phyloP scores from a whole-genome alignment of 2,329 filamentous ascomycete genomes.

The Diaporthe sp. region DNA sequence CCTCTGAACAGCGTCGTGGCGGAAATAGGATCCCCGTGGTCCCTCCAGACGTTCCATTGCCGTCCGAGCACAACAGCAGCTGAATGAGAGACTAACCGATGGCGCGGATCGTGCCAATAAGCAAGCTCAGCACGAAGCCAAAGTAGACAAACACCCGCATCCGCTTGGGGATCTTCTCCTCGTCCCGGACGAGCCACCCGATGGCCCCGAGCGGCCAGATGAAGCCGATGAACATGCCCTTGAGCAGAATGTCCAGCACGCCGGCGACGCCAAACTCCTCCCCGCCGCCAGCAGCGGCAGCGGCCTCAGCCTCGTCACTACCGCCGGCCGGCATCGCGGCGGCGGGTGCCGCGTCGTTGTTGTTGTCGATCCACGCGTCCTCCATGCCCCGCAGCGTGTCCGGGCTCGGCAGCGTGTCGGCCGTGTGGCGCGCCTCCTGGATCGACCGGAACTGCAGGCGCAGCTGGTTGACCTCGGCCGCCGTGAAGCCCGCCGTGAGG shows the following conservation, averaged over 20 bases:
- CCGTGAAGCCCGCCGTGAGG: slow-evolving; percentile 83
- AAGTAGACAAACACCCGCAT: slow-evolving; percentile 89
- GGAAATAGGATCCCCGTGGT: neutral
- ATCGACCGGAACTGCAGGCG: slow-evolving; percentile 91
- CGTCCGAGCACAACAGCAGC: slow-evolving; percentile 42
- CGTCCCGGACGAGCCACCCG: slow-evolving; percentile 87
- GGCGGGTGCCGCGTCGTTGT: slow-evolving; percentile 57
- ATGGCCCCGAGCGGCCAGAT: slow-evolving; percentile 92
- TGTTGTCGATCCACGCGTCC: slow-evolving; percentile 90
- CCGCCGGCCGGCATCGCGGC: slow-evolving; percentile 53
- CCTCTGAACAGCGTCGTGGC: neutral
- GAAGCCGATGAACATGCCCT: slow-evolving; percentile 92
- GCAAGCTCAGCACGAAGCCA: slow-evolving; percentile 84
- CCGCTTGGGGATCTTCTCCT: slow-evolving; percentile 87
- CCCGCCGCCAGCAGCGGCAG: slow-evolving; percentile 64
- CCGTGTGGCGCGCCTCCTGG: slow-evolving; percentile 84
- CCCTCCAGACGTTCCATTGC: neutral
- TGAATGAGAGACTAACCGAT: slow-evolving; percentile 43
- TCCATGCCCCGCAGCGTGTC: slow-evolving; percentile 83
- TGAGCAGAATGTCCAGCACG: slow-evolving; percentile 86
- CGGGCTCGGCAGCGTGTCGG: slow-evolving; percentile 88
- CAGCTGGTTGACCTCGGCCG: slow-evolving; percentile 85
- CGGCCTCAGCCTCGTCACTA: slow-evolving; percentile 50
- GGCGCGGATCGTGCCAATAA: slow-evolving; percentile 77
- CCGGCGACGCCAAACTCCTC: slow-evolving; percentile 63